These are phyloP conservation scores for Triangularia setosa DNA, from an alignment of 2,329 filamentous ascomycete species.

Conservation along the genomic window DNA sequence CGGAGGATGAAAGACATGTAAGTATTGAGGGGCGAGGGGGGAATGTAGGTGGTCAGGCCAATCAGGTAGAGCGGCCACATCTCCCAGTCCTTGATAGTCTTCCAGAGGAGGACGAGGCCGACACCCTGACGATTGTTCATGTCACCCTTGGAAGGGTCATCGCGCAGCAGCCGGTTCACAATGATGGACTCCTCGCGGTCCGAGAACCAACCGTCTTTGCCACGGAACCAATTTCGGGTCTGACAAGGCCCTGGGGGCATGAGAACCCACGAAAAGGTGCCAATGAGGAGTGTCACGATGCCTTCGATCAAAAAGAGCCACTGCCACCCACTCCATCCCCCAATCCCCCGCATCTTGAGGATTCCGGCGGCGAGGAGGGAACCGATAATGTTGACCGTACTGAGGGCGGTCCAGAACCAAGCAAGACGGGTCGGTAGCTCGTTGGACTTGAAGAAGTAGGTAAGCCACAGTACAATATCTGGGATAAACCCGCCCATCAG, in stretches of 20 bases:
- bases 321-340: conserved; percentile 44
- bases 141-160: conserved; percentile 58
- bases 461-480: conserved; percentile 63
- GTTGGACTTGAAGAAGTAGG: conserved; percentile 70
- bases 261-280: conserved; percentile 41
- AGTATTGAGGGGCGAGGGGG: conserved; percentile 39
- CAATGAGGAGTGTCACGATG: conserved; percentile 39
- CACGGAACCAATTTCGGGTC: conserved; percentile 54
- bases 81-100: conserved; percentile 54
- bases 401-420: conserved; percentile 65
- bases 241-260: conserved; percentile 46
- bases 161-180: conserved; percentile 56
- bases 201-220: conserved; percentile 58
- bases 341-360: conserved; percentile 44
- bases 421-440: conserved; percentile 65
- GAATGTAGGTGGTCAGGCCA: conserved; percentile 47
- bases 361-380: conserved; percentile 53
- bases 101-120: conserved; percentile 44
- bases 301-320: conserved; percentile 50
- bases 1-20: conserved; percentile 49
- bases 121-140: conserved; percentile 58
- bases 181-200: conserved; percentile 60
- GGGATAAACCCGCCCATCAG: conserved; percentile 61
- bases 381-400: conserved; percentile 50
- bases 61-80: conserved; percentile 55